phyloP scores from a whole-genome alignment of 2,329 filamentous ascomycete genomes.

The Phaeosphaeria sp. region DNA sequence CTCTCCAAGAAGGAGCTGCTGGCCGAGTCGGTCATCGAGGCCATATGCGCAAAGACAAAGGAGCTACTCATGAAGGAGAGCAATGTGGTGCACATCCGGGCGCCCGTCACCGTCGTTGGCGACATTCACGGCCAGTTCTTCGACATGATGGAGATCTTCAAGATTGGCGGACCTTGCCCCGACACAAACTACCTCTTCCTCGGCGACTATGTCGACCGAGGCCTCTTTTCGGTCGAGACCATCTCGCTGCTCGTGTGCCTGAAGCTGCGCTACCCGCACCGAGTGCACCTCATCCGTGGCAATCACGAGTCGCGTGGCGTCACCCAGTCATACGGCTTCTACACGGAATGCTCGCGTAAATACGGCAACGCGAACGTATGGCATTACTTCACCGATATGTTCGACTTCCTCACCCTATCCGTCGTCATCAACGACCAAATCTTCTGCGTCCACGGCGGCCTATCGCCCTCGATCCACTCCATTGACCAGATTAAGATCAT shows the following conservation, averaged over 20 bases:
- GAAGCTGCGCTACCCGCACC: slow-evolving; percentile 93
- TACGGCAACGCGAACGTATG: slow-evolving; percentile 99
- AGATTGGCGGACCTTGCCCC: slow-evolving; percentile 95
- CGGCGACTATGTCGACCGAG: slow-evolving; percentile 98
- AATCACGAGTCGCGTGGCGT: slow-evolving; percentile 98
- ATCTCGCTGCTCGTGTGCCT: slow-evolving; percentile 97
- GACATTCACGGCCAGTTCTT: slow-evolving; percentile 99
- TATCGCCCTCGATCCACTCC: slow-evolving; percentile 78
- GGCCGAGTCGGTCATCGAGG: slow-evolving; percentile 97
- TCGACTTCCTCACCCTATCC: slow-evolving; percentile 94
- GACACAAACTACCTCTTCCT: slow-evolving; percentile 99
- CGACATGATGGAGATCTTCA: slow-evolving; percentile 98
- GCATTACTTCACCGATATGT: slow-evolving; percentile 99
- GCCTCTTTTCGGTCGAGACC: slow-evolving; percentile 98
- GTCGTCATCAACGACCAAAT: slow-evolving; percentile 99
- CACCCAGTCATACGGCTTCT: slow-evolving; percentile 98
- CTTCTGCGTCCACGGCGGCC: slow-evolving; percentile 95
- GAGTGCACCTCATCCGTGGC: slow-evolving; percentile 93
- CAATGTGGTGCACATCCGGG: slow-evolving; percentile 96
- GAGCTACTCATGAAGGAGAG: slow-evolving; percentile 99
- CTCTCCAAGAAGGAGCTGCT: slow-evolving; percentile 97
- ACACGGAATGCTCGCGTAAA: slow-evolving; percentile 96
- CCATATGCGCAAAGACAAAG: slow-evolving; percentile 98
- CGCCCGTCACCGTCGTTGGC: slow-evolving; percentile 95
- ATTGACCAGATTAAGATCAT: slow-evolving; percentile 99